Percentiles rank a stretch among this genome's conserved stretches.
Conservation (phyloP, 108 stramenopile genomes). For the Cyclotella choctawhatcheeana region DNA sequence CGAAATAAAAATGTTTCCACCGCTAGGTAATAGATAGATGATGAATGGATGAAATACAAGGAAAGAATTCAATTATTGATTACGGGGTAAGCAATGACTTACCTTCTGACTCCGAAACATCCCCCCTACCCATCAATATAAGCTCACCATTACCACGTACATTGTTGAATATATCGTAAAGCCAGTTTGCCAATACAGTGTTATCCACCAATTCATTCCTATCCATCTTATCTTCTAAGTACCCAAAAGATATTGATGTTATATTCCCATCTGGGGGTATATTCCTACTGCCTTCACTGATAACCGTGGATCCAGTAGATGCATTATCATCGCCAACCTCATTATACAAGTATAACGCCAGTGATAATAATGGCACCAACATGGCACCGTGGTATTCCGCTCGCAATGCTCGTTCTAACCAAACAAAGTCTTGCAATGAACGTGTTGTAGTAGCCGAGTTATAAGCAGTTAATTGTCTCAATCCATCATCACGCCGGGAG, state of each 20-base stretch:
- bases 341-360: slow-evolving; percentile 51
- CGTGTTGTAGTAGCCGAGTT: slow-evolving; percentile 58
- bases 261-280: slow-evolving; percentile 17
- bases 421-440: slow-evolving; percentile 75
- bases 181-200: slow-evolving; percentile 63
- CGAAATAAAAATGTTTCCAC: slow-evolving; percentile 87
- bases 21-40: no score
- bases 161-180: slow-evolving; percentile 80
- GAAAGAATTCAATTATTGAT: no score
- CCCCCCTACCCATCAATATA: slow-evolving; percentile 26
- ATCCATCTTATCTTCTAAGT: slow-evolving; percentile 44
- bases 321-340: slow-evolving; percentile 1
- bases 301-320: slow-evolving; percentile 8
- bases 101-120: slow-evolving; percentile 64
- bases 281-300: slow-evolving; percentile 7
- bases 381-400: slow-evolving; percentile 76
- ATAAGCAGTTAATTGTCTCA: slow-evolving; percentile 1
- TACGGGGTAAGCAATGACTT: no score
- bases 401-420: slow-evolving; percentile 76
- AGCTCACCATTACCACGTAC: slow-evolving; percentile 84
- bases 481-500: not conserved
- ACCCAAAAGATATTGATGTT: slow-evolving; percentile 30
- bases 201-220: slow-evolving; percentile 55
- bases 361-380: slow-evolving; percentile 62
- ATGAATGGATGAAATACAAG: no score